A percentile compares a stretch with the other conserved stretches of the same genome.
These are phyloP conservation scores for Tuber magnatum DNA, from an alignment of 495 filamentous ascomycete genomes.

Conservation along the genomic window DNA sequence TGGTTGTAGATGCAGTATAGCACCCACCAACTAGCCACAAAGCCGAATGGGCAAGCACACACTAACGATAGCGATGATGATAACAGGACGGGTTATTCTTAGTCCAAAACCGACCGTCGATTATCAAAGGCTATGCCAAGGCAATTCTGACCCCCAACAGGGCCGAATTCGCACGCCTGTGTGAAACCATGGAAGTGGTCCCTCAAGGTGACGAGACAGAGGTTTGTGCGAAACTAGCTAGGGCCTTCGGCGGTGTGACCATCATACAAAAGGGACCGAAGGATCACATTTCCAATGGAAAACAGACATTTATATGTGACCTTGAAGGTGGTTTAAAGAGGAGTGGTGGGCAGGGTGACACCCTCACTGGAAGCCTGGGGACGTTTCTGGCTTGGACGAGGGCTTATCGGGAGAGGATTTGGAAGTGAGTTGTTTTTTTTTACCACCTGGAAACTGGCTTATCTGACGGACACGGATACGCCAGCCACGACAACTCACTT, in stretches of 20 bases:
- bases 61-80: constrained; percentile 5
- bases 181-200: constrained; percentile 52
- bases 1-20: constrained; percentile 71
- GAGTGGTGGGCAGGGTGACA: constrained; percentile 92
- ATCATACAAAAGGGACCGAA: constrained; percentile 83
- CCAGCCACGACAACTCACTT: constrained; percentile 50
- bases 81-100: constrained; percentile 67
- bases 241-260: constrained; percentile 76
- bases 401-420: constrained; percentile 74
- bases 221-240: constrained; percentile 64
- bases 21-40: not conserved
- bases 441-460: not conserved
- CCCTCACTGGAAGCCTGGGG: constrained; percentile 78
- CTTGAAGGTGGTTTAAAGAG: constrained; percentile 75
- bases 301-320: constrained; percentile 64
- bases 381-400: constrained; percentile 82
- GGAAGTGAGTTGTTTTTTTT: constrained; percentile 52
- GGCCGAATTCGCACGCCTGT: constrained; percentile 80
- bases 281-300: constrained; percentile 80
- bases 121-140: constrained; percentile 70
- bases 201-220: constrained; percentile 48
- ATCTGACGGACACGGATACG: constrained; percentile 5
- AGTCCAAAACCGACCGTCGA: constrained; percentile 63
- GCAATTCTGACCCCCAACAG: constrained; percentile 94
- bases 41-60: not conserved